A percentile compares a stretch with the other conserved stretches of the same genome.
phyloP scores from a whole-genome alignment of 2,329 filamentous ascomycete species.

The Colletotrichum euphorbiae region DNA sequence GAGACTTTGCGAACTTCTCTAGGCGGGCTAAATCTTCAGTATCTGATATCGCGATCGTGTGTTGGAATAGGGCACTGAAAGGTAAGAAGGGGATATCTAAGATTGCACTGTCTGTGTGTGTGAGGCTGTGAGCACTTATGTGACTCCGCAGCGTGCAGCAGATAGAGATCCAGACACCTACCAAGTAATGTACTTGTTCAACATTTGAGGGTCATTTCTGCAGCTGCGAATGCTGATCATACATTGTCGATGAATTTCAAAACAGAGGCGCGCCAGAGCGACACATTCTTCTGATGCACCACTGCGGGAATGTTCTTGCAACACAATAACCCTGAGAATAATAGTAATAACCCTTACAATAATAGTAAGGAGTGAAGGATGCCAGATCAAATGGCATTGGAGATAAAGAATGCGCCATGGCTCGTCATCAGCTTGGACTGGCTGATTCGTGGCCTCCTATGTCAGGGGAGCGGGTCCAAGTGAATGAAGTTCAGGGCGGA shows the following conservation, averaged over 20 bases:
- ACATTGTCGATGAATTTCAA: conserved; percentile 51
- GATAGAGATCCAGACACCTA: conserved; percentile 1
- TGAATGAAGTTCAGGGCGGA: background rate
- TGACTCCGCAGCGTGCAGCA: too few species aligned
- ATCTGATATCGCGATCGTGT: conserved; percentile 45
- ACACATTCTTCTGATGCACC: conserved; percentile 47
- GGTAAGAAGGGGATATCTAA: conserved; percentile 52
- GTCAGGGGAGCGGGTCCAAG: background rate
- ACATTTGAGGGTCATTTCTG: conserved; percentile 44
- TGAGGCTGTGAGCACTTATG: background rate
- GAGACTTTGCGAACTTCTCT: conserved; percentile 48
- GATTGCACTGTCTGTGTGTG: conserved; percentile 47
- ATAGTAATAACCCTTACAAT: too few species aligned
- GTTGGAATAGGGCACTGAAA: conserved; percentile 52
- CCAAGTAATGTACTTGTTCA: conserved; percentile 53
- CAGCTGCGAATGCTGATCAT: conserved; percentile 44
- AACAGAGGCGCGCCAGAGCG: conserved; percentile 47
- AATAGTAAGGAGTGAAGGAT: conserved; percentile 50
- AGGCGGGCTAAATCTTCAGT: conserved; percentile 43
- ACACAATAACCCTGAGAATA: conserved; percentile 47
- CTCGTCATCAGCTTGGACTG: conserved; percentile 29
- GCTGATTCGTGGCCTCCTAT: background rate
- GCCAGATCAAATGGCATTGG: conserved; percentile 49
- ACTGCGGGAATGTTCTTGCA: conserved; percentile 17
- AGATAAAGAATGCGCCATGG: conserved; percentile 47